phyloP scores from a whole-genome alignment of 2,329 filamentous ascomycete species.

The Chaetomium globosum region DNA sequence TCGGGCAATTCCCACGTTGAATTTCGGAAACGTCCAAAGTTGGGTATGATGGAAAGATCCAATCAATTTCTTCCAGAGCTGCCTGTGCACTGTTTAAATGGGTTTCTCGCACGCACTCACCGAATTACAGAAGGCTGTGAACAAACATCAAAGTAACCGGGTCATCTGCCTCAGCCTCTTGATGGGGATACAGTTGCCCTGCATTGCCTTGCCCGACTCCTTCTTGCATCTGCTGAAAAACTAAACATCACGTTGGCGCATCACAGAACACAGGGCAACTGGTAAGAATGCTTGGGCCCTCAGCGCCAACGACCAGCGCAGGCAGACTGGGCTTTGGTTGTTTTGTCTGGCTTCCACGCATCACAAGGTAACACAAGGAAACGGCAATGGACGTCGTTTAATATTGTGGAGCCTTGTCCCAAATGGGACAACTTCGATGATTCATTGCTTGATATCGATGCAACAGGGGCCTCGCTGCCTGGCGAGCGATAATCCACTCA shows the following conservation, averaged over 20 bases:
- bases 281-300: background rate
- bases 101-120: conserved; percentile 1
- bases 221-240: background rate
- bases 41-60: background rate
- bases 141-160: background rate
- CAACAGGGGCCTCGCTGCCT: background rate
- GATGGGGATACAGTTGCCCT: background rate
- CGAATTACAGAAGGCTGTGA: background rate
- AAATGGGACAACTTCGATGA: background rate
- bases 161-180: background rate
- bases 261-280: background rate
- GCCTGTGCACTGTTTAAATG: background rate
- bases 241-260: background rate
- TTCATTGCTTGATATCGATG: too few species aligned
- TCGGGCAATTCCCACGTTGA: background rate
- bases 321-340: background rate
- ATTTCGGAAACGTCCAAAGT: background rate
- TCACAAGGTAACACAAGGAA: too few species aligned
- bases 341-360: background rate
- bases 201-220: background rate
- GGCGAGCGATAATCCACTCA: background rate
- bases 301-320: background rate
- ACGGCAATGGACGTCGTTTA: background rate
- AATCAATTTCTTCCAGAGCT: background rate
- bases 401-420: conserved; percentile 1